Conservation (phyloP, 768 basidiomycete species). For the Boletales sp. region DNA sequence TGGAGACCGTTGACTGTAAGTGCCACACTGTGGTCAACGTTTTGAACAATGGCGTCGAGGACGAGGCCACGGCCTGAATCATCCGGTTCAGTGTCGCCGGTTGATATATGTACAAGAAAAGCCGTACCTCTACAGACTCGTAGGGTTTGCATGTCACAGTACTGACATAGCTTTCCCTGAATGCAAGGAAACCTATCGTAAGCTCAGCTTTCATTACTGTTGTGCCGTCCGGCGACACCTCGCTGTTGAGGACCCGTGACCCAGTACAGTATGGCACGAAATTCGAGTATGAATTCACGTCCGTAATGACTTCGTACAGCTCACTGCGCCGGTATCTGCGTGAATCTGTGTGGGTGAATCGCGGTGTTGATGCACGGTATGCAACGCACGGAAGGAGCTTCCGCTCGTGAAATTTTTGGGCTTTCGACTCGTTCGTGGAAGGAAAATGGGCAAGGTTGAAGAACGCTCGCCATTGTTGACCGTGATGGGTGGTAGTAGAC, state of each 20-base stretch:
- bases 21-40: conserved; percentile 69
- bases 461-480: conserved; percentile 29
- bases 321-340: conserved; percentile 72
- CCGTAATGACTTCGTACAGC: conserved; percentile 82
- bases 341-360: conserved; percentile 11
- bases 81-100: conserved; percentile 7
- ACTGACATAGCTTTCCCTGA: conserved; percentile 86
- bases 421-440: conserved; percentile 35
- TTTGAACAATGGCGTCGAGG: conserved; percentile 71
- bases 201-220: conserved; percentile 78
- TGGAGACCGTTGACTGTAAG: conserved; percentile 54
- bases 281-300: conserved; percentile 78
- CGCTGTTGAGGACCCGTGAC: conserved; percentile 55
- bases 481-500: neutral
- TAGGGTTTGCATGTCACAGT: conserved; percentile 76
- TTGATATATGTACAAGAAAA: neutral
- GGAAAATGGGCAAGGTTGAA: conserved; percentile 54
- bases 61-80: conserved; percentile 64
- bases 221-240: conserved; percentile 28
- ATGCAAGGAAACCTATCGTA: conserved; percentile 82
- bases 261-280: conserved; percentile 89
- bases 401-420: conserved; percentile 73
- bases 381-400: conserved; percentile 82
- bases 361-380: neutral
- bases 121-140: conserved; percentile 65